Evolutionary conservation across 2,329 filamentous ascomycete species (phyloP).

Genomic region (Neonectria hederae): DNA sequence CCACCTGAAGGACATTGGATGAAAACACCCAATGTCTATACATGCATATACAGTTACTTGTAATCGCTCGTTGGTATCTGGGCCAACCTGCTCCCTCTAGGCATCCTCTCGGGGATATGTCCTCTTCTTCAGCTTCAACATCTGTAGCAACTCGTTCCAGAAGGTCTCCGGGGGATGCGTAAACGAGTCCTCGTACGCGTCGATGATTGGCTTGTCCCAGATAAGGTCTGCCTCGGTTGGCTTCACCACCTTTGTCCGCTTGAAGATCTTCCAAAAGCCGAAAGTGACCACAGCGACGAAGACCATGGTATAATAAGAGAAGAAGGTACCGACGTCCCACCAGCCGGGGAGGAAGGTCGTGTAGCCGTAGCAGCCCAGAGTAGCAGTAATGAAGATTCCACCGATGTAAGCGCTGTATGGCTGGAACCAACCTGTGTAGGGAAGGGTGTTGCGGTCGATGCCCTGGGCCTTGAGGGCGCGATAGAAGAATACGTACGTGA

Average conservation of each 20-base stretch:
- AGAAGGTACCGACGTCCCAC: conserved; percentile 58
- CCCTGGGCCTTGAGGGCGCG: conserved; percentile 62
- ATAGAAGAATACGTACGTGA: conserved; percentile 57
- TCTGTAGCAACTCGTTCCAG: conserved; percentile 14
- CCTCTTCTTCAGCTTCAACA: conserved; percentile 6
- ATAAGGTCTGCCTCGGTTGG: conserved; percentile 13
- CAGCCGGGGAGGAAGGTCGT: conserved; percentile 49
- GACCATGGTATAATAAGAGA: conserved; percentile 62
- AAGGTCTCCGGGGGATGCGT: neutral
- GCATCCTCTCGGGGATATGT: neutral
- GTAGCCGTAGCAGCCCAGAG: conserved; percentile 59
- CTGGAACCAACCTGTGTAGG: conserved; percentile 66
- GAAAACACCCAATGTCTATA: neutral
- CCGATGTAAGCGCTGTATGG: conserved; percentile 59
- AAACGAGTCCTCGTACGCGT: conserved; percentile 18
- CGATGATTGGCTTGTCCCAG: conserved; percentile 22
- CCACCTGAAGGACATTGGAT: too few relatives aligned
- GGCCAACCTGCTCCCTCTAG: neutral
- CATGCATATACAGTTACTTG: neutral
- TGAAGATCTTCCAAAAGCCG: conserved; percentile 20
- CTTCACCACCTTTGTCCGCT: conserved; percentile 13
- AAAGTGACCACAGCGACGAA: conserved; percentile 4
- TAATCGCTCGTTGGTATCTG: neutral
- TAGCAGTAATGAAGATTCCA: conserved; percentile 45
- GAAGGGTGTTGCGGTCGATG: conserved; percentile 60